Percentiles rank a stretch among this genome's conserved stretches.
These are phyloP conservation scores for Corymbia citriodora DNA, from an alignment of 441 rosid genomes.

Conservation along the genomic window DNA sequence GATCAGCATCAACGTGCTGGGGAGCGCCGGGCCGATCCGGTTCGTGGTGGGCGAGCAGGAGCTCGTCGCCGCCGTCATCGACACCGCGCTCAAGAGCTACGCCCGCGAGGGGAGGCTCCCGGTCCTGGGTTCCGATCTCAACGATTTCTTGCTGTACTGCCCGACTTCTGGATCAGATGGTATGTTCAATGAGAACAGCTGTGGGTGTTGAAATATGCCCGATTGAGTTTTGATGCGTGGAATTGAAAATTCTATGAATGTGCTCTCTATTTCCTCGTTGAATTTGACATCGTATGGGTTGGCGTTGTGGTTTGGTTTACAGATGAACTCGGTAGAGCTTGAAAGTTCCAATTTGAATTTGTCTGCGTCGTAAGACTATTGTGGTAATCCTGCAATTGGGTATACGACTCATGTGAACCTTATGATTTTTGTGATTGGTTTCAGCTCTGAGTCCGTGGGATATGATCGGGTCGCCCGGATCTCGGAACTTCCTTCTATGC, in stretches of 20 bases:
- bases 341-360: not conserved
- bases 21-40: slow-evolving; percentile 97
- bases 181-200: slow-evolving; percentile 4
- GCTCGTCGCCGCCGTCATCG: slow-evolving; percentile 66
- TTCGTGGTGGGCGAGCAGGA: slow-evolving; percentile 74
- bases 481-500: slow-evolving; percentile 1
- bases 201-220: not conserved
- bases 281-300: not conserved
- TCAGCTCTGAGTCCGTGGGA: not conserved
- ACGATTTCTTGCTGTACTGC: slow-evolving; percentile 71
- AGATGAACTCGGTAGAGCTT: not conserved
- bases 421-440: not conserved
- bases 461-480: not conserved
- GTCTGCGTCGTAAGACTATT: not conserved
- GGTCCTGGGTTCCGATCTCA: slow-evolving; percentile 68
- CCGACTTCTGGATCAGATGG: slow-evolving; percentile 60
- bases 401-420: not conserved
- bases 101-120: slow-evolving; percentile 97
- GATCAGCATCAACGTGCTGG: slow-evolving; percentile 74
- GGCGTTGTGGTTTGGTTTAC: not conserved
- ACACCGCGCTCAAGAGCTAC: slow-evolving; percentile 73
- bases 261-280: not conserved
- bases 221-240: not conserved
- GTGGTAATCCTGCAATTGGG: not conserved
- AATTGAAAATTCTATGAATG: not conserved